phyloP scores from a whole-genome alignment of 1,284 basidiomycete genomes.

The Ceraceosorus guamensis region DNA sequence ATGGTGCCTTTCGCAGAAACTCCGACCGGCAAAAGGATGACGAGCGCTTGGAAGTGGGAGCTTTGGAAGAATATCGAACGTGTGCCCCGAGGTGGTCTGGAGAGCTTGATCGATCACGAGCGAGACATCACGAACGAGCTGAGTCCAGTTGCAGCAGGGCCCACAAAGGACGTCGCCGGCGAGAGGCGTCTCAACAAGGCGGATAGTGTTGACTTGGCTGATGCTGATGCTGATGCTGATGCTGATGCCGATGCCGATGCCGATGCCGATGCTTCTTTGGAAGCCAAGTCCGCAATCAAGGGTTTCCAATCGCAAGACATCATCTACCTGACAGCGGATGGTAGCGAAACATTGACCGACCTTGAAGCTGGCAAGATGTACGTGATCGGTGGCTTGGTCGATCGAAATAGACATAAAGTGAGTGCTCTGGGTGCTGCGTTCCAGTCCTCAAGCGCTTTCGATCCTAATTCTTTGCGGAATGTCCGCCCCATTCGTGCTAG shows the following conservation, averaged over 20 bases:
- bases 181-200: not conserved
- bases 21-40: constrained; percentile 5
- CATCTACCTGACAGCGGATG: constrained; percentile 92
- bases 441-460: not conserved
- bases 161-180: not conserved
- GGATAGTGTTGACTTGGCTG: not conserved
- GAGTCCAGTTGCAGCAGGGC: too few relatives aligned
- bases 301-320: constrained; percentile 52
- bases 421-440: not conserved
- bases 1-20: not conserved
- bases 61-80: not conserved
- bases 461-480: not conserved
- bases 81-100: not conserved
- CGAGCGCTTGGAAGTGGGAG: not conserved
- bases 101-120: not conserved
- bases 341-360: constrained; percentile 71
- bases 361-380: constrained; percentile 80
- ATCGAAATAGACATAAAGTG: constrained; percentile 91
- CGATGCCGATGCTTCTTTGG: not conserved
- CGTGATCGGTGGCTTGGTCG: constrained; percentile 91
- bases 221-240: not conserved
- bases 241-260: not conserved
- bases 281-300: not conserved
- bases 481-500: constrained; percentile 51
- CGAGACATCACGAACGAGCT: not conserved